Conservation (phyloP, 2,329 filamentous ascomycete species). For the Mycosphaerella sp. region DNA sequence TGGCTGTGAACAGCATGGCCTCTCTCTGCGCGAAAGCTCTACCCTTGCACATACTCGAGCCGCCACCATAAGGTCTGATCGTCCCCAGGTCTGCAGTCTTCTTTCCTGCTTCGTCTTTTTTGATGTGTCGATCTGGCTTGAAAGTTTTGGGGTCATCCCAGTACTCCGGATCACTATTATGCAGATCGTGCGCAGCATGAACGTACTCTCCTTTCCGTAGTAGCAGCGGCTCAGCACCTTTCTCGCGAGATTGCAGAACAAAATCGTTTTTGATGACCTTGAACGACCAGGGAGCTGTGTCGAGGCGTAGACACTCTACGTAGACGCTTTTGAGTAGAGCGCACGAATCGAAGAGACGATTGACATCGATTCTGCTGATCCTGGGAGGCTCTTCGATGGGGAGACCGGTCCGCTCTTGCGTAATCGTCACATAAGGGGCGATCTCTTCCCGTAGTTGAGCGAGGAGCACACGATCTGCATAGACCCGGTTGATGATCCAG, state of each 20-base stretch:
- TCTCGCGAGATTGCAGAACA: conserved; percentile 33
- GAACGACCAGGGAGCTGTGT: conserved; percentile 35
- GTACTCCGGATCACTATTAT: conserved; percentile 34
- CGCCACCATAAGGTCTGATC: conserved; percentile 45
- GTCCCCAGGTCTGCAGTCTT: conserved; percentile 38
- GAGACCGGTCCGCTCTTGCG: conserved; percentile 30
- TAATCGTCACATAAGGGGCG: conserved; percentile 28
- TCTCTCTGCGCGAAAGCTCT: conserved; percentile 47
- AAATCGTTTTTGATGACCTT: conserved; percentile 34
- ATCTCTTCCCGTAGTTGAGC: conserved; percentile 34
- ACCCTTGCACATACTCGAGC: conserved; percentile 45
- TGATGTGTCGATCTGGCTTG: conserved; percentile 33
- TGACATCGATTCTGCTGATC: conserved; percentile 31
- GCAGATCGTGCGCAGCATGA: conserved; percentile 35
- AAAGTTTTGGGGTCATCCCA: conserved; percentile 32
- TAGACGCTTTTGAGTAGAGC: conserved; percentile 37
- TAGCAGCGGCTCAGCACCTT: conserved; percentile 31
- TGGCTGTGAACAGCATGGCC: conserved; percentile 47
- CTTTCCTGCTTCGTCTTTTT: conserved; percentile 27
- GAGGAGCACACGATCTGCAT: conserved; percentile 30
- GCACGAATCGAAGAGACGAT: conserved; percentile 32
- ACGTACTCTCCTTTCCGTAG: conserved; percentile 35
- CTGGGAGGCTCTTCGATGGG: conserved; percentile 32
- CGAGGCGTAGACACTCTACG: conserved; percentile 35
- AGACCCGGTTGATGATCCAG: conserved; percentile 37